phyloP scores from a whole-genome alignment of 352 stramenopile genomes.

The Phytopythium boreale region DNA sequence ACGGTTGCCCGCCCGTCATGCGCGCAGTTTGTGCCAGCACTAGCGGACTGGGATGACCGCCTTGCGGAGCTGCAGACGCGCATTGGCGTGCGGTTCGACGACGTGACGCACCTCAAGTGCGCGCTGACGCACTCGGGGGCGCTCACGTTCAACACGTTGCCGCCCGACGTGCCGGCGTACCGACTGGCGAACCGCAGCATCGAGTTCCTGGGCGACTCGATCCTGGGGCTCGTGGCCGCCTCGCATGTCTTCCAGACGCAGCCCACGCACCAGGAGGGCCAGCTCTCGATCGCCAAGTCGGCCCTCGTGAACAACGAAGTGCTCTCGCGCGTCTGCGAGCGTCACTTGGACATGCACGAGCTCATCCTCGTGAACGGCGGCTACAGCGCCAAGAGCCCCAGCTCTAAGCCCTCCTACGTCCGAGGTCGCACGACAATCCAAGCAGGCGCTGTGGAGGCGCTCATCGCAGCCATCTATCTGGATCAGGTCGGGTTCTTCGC shows the following conservation, averaged over 20 bases:
- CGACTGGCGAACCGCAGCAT: conserved; percentile 79
- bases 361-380: conserved; percentile 57
- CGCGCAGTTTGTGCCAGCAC: conserved; percentile 30
- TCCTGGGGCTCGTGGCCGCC: conserved; percentile 58
- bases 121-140: conserved; percentile 76
- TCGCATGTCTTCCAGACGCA: conserved; percentile 79
- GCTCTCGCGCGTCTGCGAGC: conserved; percentile 56
- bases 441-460: conserved; percentile 63
- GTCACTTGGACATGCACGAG: conserved; percentile 54
- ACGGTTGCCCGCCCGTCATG: not conserved
- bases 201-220: conserved; percentile 79
- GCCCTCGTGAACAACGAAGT: conserved; percentile 78
- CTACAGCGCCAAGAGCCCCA: conserved; percentile 29
- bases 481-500: conserved; percentile 28
- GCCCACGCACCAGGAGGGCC: conserved; percentile 64
- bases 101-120: conserved; percentile 57
- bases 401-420: conserved; percentile 20
- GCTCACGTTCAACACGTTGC: conserved; percentile 36
- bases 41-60: conserved; percentile 40
- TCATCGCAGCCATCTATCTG: conserved; percentile 79
- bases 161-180: conserved; percentile 34
- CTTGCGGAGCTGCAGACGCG: conserved; percentile 50
- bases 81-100: conserved; percentile 58
- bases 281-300: conserved; percentile 62
- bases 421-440: conserved; percentile 71